Conservation (phyloP, 352 stramenopile genomes). For the Globisporangium middletonii region DNA sequence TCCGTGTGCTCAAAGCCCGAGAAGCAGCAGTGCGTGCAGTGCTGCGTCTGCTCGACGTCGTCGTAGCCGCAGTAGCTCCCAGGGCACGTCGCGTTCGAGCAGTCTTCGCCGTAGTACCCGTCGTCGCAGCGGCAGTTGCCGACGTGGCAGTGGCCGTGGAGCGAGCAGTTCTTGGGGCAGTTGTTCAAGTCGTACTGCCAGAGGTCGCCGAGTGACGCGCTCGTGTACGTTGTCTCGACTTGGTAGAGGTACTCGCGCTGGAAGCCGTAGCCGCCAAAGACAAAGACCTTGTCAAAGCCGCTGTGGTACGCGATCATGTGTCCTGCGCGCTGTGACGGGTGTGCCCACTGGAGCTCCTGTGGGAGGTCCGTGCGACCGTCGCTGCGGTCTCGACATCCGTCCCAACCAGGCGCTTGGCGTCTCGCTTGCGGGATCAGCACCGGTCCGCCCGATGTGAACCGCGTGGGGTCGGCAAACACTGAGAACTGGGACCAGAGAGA, state of each 20-base stretch:
- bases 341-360: slow-evolving; percentile 68
- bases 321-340: slow-evolving; percentile 79
- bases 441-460: slow-evolving; percentile 46
- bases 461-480: slow-evolving; percentile 87
- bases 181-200: slow-evolving; percentile 89
- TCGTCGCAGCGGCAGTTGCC: slow-evolving; percentile 92
- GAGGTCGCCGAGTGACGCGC: slow-evolving; percentile 72
- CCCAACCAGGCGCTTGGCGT: slow-evolving; percentile 90
- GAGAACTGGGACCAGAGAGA: slow-evolving; percentile 41
- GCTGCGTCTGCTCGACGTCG: slow-evolving; percentile 69
- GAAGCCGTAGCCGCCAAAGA: slow-evolving; percentile 89
- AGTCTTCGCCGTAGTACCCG: slow-evolving; percentile 96
- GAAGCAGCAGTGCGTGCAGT: slow-evolving; percentile 93
- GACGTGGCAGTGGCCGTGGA: slow-evolving; percentile 88
- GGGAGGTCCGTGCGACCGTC: slow-evolving; percentile 64
- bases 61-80: slow-evolving; percentile 93
- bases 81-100: slow-evolving; percentile 92
- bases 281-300: slow-evolving; percentile 64
- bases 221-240: slow-evolving; percentile 44
- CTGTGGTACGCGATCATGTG: slow-evolving; percentile 84
- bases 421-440: slow-evolving; percentile 89
- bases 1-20: slow-evolving; percentile 81
- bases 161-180: slow-evolving; percentile 92
- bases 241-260: slow-evolving; percentile 53
- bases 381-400: slow-evolving; percentile 90